Conservation (phyloP, 1,284 basidiomycete genomes). For the Leccinum fuscescens region DNA sequence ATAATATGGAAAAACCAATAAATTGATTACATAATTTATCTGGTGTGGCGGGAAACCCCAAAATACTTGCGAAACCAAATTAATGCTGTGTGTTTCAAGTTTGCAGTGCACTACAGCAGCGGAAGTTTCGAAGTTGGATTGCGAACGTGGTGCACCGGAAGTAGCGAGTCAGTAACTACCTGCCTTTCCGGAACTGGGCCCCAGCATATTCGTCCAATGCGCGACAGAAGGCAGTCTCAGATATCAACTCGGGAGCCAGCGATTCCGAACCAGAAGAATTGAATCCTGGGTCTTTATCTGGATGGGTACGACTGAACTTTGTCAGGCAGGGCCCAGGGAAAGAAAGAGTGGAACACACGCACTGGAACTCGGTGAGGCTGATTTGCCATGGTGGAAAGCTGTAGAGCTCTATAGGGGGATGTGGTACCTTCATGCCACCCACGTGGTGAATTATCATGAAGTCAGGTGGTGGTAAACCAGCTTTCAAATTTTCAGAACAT, state of each 20-base stretch:
- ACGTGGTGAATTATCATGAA: conserved; percentile 70
- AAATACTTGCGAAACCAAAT: not conserved
- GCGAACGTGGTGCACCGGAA: conserved; percentile 2
- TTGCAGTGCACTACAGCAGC: not conserved
- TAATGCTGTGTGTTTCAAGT: not conserved
- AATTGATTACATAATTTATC: not conserved
- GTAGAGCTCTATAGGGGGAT: conserved; percentile 57
- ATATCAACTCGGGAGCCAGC: conserved; percentile 32
- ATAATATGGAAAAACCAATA: not conserved
- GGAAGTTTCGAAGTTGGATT: not conserved
- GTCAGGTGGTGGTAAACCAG: conserved; percentile 62
- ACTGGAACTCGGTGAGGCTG: conserved; percentile 74
- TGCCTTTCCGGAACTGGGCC: conserved; percentile 74
- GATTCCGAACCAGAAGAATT: not conserved
- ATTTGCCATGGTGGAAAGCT: conserved; percentile 81
- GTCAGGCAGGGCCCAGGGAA: not conserved
- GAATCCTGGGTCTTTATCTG: conserved; percentile 12
- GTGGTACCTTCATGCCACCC: conserved; percentile 36
- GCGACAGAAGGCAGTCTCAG: conserved; percentile 56
- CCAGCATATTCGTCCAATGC: conserved; percentile 68
- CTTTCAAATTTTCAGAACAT: conserved; percentile 32
- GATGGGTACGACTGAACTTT: conserved; percentile 24
- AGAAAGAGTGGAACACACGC: conserved; percentile 27
- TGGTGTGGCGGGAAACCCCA: no score
- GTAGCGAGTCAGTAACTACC: conserved; percentile 37